These are phyloP conservation scores for Beta vulgaris DNA, from an alignment of 148 eudicot genomes.

Conservation along the genomic window DNA sequence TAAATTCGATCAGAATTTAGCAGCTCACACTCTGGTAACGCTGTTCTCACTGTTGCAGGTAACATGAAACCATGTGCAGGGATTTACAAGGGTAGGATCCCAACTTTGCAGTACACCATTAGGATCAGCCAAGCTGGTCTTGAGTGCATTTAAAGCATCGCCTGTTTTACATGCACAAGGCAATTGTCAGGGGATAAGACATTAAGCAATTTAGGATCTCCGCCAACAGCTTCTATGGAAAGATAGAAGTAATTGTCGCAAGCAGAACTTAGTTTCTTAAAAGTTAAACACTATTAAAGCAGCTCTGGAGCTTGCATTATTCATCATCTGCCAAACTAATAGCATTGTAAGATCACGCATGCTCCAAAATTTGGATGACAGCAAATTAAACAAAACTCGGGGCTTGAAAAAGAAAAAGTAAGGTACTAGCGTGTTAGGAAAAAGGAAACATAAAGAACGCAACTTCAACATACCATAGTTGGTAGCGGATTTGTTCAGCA, in stretches of 20 bases:
- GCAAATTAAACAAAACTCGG: background rate
- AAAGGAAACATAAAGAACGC: background rate
- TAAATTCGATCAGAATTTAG: slow-evolving; percentile 2
- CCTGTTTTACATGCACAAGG: slow-evolving; percentile 42
- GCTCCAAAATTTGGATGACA: background rate
- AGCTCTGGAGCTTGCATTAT: background rate
- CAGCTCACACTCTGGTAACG: slow-evolving; percentile 76
- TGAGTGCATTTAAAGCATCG: slow-evolving; percentile 69
- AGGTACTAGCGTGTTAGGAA: background rate
- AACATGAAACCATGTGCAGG: slow-evolving; percentile 86
- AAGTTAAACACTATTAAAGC: background rate
- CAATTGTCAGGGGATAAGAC: slow-evolving; percentile 14
- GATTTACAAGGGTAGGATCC: slow-evolving; percentile 80
- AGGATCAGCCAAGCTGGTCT: slow-evolving; percentile 57
- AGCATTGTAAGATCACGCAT: background rate
- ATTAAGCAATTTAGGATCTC: background rate
- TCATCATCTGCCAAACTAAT: background rate
- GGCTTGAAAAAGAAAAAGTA: background rate
- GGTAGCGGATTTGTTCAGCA: background rate
- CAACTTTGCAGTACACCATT: slow-evolving; percentile 72
- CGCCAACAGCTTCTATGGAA: background rate
- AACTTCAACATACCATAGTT: background rate
- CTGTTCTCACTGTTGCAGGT: slow-evolving; percentile 69
- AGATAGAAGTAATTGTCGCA: background rate
- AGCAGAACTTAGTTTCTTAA: background rate